A percentile compares a stretch with the other conserved stretches of the same genome.
phyloP scores from a whole-genome alignment of 305 asterid species.

The Fraxinus baroniana region DNA sequence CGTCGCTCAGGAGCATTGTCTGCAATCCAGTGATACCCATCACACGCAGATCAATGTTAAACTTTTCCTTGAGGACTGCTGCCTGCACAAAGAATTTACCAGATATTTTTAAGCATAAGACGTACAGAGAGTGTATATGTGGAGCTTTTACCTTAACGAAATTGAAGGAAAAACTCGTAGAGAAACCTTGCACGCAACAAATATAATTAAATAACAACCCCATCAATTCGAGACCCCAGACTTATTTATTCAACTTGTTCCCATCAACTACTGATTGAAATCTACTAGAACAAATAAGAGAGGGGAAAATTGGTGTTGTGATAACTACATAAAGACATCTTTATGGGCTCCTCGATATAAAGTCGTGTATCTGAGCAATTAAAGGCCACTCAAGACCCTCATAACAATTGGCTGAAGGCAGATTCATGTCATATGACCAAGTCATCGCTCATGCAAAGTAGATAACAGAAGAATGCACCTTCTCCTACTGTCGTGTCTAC shows the following conservation, averaged over 20 bases:
- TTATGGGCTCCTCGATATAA: neutral
- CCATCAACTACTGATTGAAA: neutral
- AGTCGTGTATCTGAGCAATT: neutral
- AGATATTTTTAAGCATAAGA: neutral
- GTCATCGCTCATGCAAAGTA: neutral
- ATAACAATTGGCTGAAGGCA: neutral
- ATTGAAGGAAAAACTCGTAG: neutral
- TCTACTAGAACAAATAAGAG: neutral
- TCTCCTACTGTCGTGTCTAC: neutral
- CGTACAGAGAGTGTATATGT: conserved; percentile 6
- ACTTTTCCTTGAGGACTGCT: conserved; percentile 86
- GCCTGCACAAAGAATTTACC: conserved; percentile 49
- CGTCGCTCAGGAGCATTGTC: conserved; percentile 71
- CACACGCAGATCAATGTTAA: conserved; percentile 91
- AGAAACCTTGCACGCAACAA: neutral
- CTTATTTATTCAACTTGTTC: neutral
- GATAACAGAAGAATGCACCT: neutral
- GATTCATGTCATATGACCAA: neutral
- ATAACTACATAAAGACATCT: neutral
- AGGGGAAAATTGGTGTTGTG: neutral
- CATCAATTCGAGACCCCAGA: neutral
- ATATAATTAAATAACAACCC: neutral
- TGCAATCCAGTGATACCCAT: conserved; percentile 81
- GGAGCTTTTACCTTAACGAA: conserved; percentile 5
- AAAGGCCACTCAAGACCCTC: neutral